Percentiles rank a stretch among this genome's conserved stretches.
These are phyloP conservation scores for Candida xiaguanensis DNA, from an alignment of 805 yeast genomes.

Conservation along the genomic window DNA sequence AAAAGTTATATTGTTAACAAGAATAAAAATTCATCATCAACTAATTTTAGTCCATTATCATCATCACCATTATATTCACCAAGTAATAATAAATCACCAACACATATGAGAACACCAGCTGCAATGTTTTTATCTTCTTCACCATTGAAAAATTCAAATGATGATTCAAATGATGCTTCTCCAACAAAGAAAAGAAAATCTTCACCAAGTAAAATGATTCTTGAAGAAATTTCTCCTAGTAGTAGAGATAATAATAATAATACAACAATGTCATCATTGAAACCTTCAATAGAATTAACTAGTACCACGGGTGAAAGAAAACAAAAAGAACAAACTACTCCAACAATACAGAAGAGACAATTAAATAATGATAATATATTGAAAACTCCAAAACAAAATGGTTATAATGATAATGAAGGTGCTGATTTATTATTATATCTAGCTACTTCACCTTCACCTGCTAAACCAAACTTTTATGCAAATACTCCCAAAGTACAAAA, in stretches of 20 bases:
- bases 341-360: conserved; percentile 24
- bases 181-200: conserved; percentile 27
- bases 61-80: conserved; percentile 38
- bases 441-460: conserved; percentile 80
- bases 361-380: conserved; percentile 10
- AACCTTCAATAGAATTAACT: conserved; percentile 28
- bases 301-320: neutral
- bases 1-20: conserved; percentile 26
- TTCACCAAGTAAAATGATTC: conserved; percentile 22
- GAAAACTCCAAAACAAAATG: conserved; percentile 37
- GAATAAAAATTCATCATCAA: conserved; percentile 18
- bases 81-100: conserved; percentile 36
- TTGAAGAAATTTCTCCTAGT: conserved; percentile 29
- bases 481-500: conserved; percentile 26
- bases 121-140: conserved; percentile 33
- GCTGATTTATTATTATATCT: conserved; percentile 77
- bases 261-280: conserved; percentile 14
- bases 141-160: conserved; percentile 23
- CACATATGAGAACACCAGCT: conserved; percentile 34
- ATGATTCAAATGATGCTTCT: conserved; percentile 19
- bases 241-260: conserved; percentile 3
- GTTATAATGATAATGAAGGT: conserved; percentile 54
- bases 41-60: conserved; percentile 13
- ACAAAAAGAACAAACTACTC: conserved; percentile 20
- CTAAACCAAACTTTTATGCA: conserved; percentile 31